Base-by-base conservation (phyloP, 2,329 filamentous ascomycete genomes). In the Colletotrichum eleusines region DNA sequence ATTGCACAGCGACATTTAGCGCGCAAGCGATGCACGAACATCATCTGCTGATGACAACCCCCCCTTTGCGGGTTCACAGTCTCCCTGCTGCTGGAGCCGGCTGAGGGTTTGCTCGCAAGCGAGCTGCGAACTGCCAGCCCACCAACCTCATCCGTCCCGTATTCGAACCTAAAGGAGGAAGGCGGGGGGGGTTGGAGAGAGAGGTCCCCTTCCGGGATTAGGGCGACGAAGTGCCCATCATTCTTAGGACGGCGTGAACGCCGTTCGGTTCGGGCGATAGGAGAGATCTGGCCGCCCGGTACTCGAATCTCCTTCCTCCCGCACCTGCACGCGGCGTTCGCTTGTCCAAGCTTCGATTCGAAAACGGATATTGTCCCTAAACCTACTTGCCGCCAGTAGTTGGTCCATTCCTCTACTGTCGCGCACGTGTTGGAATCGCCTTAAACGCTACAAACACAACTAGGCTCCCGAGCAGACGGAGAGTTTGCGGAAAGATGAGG, bases 161-260 rank as follows among this genome's bases (percentile, higher is more conserved):
- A 50, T 35, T 48, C 35, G 48, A 61, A 50, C 48, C 53, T n/a
- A n/a, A n/a, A n/a, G n/a, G n/a, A n/a, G 31, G 48, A 23, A 42
- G 54, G 31, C 28, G 7, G 3, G 53, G 44, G 11, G 14, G 44
- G 53, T 8, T 18, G 18, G 3, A 11, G 20, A n/a, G 42, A 18
- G n/a, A n/a, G n/a, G n/a, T n/a, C 42, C 11, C 11, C 18, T 46
- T 60, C 54, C 59, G 50, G 54, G 54, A 55, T 40, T 48, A 59
- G 62, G 62, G 46, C 48, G 33, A 38, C 63, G 50, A 35, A 26
- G 40, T 18, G 40, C 31, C 12, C 31, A 23, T 46, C 20, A 7
- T 60, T 48, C 50, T 12, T n/a, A 28, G 58, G 68, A 67, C 44
- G 20, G 40, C 46, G 67, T 55, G 66, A 48, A 42, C 38, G 67